A percentile compares a stretch with the other conserved stretches of the same genome.
Evolutionary conservation across 2,329 filamentous ascomycete genomes (phyloP).

Genomic region (Cladophialophora exuberans): DNA sequence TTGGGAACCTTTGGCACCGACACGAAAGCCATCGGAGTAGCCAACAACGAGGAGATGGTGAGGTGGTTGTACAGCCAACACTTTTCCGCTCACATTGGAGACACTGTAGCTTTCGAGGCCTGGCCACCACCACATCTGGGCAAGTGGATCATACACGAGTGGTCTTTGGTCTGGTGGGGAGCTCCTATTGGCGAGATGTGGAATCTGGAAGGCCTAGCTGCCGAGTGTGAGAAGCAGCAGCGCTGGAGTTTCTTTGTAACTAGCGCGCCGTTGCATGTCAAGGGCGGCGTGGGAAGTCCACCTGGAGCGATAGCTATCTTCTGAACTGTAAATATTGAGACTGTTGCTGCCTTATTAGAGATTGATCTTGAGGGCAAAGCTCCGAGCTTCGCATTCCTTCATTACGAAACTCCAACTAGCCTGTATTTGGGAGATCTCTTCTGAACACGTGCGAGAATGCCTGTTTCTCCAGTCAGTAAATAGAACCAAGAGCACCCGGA

Average conservation of each 20-base stretch:
- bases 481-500: background rate
- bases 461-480: background rate
- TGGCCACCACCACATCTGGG: constrained; percentile 28
- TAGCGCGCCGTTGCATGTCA: constrained; percentile 49
- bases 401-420: background rate
- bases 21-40: background rate
- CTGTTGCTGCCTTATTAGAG: too few species aligned
- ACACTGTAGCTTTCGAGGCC: constrained; percentile 10
- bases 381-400: too few species aligned
- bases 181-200: constrained; percentile 32
- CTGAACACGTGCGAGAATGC: background rate
- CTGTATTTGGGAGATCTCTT: background rate
- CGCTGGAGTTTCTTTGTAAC: constrained; percentile 53
- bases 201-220: constrained; percentile 44
- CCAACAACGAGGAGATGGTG: constrained; percentile 2
- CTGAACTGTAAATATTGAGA: background rate
- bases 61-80: constrained; percentile 14
- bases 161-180: constrained; percentile 31
- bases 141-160: constrained; percentile 17
- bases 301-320: constrained; percentile 30
- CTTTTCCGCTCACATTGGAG: constrained; percentile 16
- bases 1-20: background rate
- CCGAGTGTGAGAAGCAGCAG: constrained; percentile 39
- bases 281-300: constrained; percentile 30
- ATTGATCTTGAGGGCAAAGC: too few species aligned